Conservation (phyloP, 2,329 filamentous ascomycete genomes). For the Botryotinia calthae region DNA sequence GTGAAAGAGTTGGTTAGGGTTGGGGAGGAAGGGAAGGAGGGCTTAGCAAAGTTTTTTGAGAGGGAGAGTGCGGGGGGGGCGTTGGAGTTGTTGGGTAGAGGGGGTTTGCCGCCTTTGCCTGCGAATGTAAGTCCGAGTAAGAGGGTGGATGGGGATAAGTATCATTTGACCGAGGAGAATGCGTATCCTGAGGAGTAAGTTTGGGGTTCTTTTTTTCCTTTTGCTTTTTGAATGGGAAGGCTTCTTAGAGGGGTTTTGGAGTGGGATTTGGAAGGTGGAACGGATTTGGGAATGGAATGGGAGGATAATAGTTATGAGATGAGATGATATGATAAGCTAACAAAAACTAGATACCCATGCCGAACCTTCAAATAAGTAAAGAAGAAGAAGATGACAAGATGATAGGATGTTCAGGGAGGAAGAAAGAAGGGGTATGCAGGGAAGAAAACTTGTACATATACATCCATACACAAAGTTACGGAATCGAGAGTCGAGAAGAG, state of each 20-base stretch:
- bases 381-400: not conserved
- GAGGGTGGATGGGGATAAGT: slow-evolving; percentile 62
- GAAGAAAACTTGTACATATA: not conserved
- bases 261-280: not conserved
- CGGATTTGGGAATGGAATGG: not conserved
- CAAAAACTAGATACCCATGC: slow-evolving; percentile 22
- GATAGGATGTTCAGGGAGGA: not conserved
- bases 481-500: not conserved
- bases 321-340: not conserved
- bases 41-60: slow-evolving; percentile 70
- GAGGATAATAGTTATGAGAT: not conserved
- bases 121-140: slow-evolving; percentile 52
- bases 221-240: not conserved
- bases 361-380: slow-evolving; percentile 23
- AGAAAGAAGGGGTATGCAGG: not conserved
- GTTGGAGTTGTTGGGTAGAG: slow-evolving; percentile 63
- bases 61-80: slow-evolving; percentile 50
- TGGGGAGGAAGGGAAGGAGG: too few species aligned
- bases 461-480: not conserved
- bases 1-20: too few species aligned
- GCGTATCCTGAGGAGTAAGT: slow-evolving; percentile 70
- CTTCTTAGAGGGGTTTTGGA: not conserved
- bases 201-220: not conserved
- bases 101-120: slow-evolving; percentile 84
- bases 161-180: slow-evolving; percentile 62